Conservation (phyloP, 345 rosid genomes). For the Aethionema arabicum region DNA sequence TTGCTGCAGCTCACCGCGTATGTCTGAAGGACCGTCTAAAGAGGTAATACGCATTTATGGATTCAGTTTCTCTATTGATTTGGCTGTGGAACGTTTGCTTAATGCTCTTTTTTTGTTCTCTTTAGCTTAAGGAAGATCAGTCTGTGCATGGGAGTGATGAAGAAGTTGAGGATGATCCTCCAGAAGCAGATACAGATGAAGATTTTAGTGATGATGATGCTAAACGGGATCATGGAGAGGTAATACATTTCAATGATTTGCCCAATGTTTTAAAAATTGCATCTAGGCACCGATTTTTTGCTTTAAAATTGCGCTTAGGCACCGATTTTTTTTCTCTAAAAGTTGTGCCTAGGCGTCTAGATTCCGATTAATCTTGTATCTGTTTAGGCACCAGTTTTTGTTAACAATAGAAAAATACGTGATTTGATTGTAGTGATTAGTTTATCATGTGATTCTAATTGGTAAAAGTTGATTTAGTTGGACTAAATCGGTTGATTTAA, state of each 20-base stretch:
- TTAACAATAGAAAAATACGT: too few species aligned
- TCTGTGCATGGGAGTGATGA: conserved; percentile 97
- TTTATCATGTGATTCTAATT: too few species aligned
- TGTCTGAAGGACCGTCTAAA: conserved; percentile 78
- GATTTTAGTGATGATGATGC: conserved; percentile 64
- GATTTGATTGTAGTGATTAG: too few species aligned
- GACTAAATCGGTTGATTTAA: too few species aligned
- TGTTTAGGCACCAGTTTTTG: too few species aligned
- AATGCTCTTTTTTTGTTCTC: conserved; percentile 4
- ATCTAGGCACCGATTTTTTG: too few species aligned
- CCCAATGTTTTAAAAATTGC: too few species aligned
- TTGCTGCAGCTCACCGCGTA: conserved; percentile 95
- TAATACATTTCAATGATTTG: conserved; percentile 17
- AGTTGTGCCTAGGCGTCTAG: too few species aligned
- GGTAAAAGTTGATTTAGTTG: too few species aligned
- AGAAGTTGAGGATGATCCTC: conserved; percentile 78
- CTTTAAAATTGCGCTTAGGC: too few species aligned
- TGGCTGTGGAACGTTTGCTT: background rate
- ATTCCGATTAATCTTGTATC: too few species aligned
- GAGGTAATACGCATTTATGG: conserved; percentile 53
- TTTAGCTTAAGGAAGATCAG: conserved; percentile 82
- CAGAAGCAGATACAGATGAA: conserved; percentile 76
- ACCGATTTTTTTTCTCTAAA: too few species aligned
- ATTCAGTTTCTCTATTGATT: background rate
- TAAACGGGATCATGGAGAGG: conserved; percentile 73